Base-by-base conservation (phyloP, 371 early-diverging fungal species). In the Nematocida ausubeli region DNA sequence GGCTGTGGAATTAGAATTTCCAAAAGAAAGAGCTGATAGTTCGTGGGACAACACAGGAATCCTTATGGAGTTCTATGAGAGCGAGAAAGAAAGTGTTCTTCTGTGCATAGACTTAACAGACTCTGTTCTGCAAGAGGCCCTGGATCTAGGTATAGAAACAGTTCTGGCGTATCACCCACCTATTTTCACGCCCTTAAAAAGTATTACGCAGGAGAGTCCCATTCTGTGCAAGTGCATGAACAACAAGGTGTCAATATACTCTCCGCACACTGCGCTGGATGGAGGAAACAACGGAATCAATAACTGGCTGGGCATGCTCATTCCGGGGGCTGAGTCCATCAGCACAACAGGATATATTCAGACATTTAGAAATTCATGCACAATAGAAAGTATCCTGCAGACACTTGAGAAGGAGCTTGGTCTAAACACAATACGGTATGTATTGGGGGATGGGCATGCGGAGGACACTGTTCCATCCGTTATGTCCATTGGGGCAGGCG, bases 211-310 rank as follows among this genome's bases (percentile, higher is more conserved):
- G 40, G 91, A 92, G 83, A 92, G 92, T 82, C 85, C 86, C 69
- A 89, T 93, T 82, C 89, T 93, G 0, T 86, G 93, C 58, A 54
- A 88, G 62, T 92, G 92, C 54, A 90, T 91, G 47, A 90, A 91
- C 37, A 87, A 88, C 37, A 92, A 93, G 39, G 89, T 96, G 24
- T 91, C 94, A 26, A 89, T 98, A 42, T 94, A 91, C 86, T 92
- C 91, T 24, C 97, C 98, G 57, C 98, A 98, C 83, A 95, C 96
- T 24, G 90, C 96, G 16, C 88, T 93, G 65, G 97, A 98, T 85
- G 89, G 88, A 35, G 60, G 54, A 50, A 81, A 80, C 70, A 83
- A 81, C 70, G 69, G 68, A 44, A 72, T 72, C 51, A 80, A 51
- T 34, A 60, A 28, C 35, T 83, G 49, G 70, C 49, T 72, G 32